A percentile compares a stretch with the other conserved stretches of the same genome.
Conservation (phyloP, 108 stramenopile genomes). For the Nitzschia sp. region DNA sequence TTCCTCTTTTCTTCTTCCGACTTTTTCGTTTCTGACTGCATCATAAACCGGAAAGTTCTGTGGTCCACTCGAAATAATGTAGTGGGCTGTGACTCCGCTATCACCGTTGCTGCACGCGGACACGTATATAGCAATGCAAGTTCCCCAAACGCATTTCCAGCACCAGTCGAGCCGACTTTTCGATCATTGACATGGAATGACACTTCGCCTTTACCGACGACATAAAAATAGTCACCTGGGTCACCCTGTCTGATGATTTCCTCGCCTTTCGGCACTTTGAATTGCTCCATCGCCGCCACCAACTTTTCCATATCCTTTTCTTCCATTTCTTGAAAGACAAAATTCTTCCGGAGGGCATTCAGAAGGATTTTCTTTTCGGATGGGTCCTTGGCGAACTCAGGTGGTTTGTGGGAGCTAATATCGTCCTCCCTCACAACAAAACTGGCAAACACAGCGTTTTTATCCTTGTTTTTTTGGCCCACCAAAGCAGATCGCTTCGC, state of each 20-base stretch:
- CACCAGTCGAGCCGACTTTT: constrained; percentile 52
- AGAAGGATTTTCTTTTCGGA: constrained; percentile 50
- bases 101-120: constrained; percentile 79
- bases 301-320: constrained; percentile 51
- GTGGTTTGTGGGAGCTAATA: not conserved
- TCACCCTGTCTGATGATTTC: constrained; percentile 71
- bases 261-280: constrained; percentile 39
- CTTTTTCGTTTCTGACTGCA: constrained; percentile 17
- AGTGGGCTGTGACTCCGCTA: constrained; percentile 32
- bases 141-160: constrained; percentile 75
- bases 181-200: constrained; percentile 57
- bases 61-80: constrained; percentile 47
- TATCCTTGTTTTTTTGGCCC: constrained; percentile 2
- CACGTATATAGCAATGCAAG: constrained; percentile 77
- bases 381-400: constrained; percentile 32
- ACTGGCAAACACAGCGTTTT: constrained; percentile 6
- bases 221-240: constrained; percentile 77
- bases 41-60: constrained; percentile 37
- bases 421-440: not conserved
- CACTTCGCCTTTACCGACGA: constrained; percentile 62
- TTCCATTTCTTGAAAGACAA: constrained; percentile 60
- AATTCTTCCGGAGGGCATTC: constrained; percentile 57
- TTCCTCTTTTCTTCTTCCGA: constrained; percentile 24
- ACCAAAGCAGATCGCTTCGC: not conserved
- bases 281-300: constrained; percentile 64